Percentiles rank a stretch among this genome's conserved stretches.
Evolutionary conservation across 2,329 filamentous ascomycete genomes (phyloP).

Genomic region (Fonsecaea nubica): DNA sequence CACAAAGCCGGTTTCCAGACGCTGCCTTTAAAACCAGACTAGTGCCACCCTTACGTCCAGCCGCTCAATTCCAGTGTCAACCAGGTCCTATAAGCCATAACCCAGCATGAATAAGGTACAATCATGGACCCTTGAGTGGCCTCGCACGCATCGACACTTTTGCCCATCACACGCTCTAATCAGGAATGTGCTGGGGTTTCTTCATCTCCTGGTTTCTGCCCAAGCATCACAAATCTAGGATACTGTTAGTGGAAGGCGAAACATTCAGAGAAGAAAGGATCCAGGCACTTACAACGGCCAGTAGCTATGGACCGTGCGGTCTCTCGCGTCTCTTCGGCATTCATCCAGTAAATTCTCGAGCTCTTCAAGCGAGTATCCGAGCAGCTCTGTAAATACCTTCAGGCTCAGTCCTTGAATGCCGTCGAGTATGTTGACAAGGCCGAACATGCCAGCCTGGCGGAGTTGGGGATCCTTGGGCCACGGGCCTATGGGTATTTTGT

Average conservation of each 20-base stretch:
- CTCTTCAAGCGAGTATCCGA: conserved; percentile 42
- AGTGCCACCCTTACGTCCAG: not conserved
- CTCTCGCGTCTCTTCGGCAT: conserved; percentile 28
- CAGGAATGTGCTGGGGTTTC: not conserved
- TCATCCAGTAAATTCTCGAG: conserved; percentile 38
- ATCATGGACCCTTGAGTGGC: not conserved
- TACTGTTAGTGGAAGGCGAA: not conserved
- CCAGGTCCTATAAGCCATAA: not conserved
- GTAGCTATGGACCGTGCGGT: conserved; percentile 26
- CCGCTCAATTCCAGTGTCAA: not conserved
- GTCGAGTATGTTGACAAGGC: conserved; percentile 27
- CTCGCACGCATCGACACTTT: not conserved
- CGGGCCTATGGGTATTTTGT: conserved; percentile 40
- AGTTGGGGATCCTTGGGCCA: conserved; percentile 44
- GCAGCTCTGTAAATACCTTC: conserved; percentile 38
- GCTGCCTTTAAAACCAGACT: not conserved
- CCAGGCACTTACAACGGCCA: conserved; percentile 22
- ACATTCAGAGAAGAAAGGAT: too few relatives aligned
- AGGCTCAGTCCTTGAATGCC: conserved; percentile 31
- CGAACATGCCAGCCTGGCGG: conserved; percentile 39
- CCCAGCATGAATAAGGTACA: not conserved
- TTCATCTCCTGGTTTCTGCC: not conserved
- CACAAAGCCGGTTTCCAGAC: not conserved
- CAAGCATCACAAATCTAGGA: conserved; percentile 13
- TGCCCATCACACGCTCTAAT: not conserved